These are phyloP conservation scores for Kodamaea kakaduensis DNA, from an alignment of 805 yeast genomes.

Conservation along the genomic window DNA sequence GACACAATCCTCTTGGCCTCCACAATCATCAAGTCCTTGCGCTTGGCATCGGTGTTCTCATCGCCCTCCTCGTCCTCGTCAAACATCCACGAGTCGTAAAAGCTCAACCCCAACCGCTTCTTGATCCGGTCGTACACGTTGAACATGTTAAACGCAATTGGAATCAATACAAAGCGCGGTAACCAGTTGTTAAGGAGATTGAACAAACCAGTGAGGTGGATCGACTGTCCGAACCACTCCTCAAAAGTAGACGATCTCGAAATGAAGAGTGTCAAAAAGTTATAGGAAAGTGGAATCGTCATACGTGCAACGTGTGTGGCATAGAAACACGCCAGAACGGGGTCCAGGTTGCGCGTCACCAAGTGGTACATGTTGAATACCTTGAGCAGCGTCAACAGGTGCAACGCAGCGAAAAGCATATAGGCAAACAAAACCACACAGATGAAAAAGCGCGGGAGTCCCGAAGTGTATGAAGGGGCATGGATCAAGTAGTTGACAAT, in stretches of 20 bases:
- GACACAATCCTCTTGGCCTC: conserved; percentile 41
- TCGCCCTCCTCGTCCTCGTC: conserved; percentile 17
- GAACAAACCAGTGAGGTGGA: conserved; percentile 72
- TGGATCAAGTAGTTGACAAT: conserved; percentile 50
- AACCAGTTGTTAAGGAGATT: conserved; percentile 65
- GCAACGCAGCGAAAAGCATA: conserved; percentile 66
- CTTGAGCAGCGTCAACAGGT: conserved; percentile 61
- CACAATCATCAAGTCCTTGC: conserved; percentile 35
- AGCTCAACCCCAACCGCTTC: conserved; percentile 33
- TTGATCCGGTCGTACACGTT: conserved; percentile 64
- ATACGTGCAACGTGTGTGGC: conserved; percentile 77
- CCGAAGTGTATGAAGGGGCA: conserved; percentile 21
- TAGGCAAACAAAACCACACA: conserved; percentile 47
- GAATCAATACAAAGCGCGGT: conserved; percentile 74
- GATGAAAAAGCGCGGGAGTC: conserved; percentile 33
- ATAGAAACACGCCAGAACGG: conserved; percentile 71
- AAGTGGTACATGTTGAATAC: conserved; percentile 75
- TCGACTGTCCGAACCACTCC: conserved; percentile 68
- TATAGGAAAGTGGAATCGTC: conserved; percentile 78
- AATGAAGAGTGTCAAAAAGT: conserved; percentile 64
- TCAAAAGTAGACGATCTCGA: conserved; percentile 56
- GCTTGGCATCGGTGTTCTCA: conserved; percentile 19
- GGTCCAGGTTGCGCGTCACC: conserved; percentile 67
- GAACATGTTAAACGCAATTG: conserved; percentile 59
- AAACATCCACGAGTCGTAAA: conserved; percentile 37